phyloP scores from a whole-genome alignment of 78 protist species.

The Fonticula alba region DNA sequence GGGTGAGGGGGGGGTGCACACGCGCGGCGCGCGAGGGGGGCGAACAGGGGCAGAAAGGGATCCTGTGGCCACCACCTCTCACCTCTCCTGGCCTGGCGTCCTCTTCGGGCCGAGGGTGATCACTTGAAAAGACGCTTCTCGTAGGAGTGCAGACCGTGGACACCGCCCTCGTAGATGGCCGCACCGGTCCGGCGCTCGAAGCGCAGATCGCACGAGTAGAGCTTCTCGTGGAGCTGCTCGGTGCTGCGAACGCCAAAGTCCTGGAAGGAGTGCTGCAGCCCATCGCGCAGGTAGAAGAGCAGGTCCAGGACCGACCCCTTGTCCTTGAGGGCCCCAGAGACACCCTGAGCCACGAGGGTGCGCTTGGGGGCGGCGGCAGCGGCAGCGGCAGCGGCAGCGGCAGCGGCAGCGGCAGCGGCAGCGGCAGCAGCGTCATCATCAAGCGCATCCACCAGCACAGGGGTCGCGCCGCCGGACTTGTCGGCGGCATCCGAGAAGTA shows the following conservation, averaged over 20 bases:
- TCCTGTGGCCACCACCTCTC: too few relatives aligned
- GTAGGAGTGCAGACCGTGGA: slow-evolving; percentile 48
- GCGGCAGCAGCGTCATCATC: too few relatives aligned
- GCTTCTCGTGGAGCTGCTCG: slow-evolving; percentile 8
- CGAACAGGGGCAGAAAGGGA: too few relatives aligned
- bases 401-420: too few relatives aligned
- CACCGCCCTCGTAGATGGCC: slow-evolving; percentile 63
- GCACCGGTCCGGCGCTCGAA: slow-evolving; percentile 58
- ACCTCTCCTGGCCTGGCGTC: too few relatives aligned
- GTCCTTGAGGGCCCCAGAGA: slow-evolving; percentile 62
- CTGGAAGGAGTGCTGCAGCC: slow-evolving; percentile 63
- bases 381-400: too few relatives aligned
- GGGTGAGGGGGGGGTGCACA: too few relatives aligned
- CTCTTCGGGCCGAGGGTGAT: too few relatives aligned
- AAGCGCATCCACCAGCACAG: too few relatives aligned
- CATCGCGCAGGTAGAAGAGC: slow-evolving; percentile 27
- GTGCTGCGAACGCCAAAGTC: slow-evolving; percentile 44
- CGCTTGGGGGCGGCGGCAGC: too few relatives aligned
- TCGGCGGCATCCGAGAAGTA: too few relatives aligned
- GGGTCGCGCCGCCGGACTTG: slow-evolving; percentile 9
- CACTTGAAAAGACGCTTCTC: not conserved
- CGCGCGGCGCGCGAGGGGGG: too few relatives aligned
- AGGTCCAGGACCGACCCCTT: slow-evolving; percentile 59
- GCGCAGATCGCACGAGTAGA: slow-evolving; percentile 36
- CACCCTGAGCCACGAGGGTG: slow-evolving; percentile 82